phyloP scores from a whole-genome alignment of 2,329 filamentous ascomycete genomes.

The Paecilomyces dactylethromorphus region DNA sequence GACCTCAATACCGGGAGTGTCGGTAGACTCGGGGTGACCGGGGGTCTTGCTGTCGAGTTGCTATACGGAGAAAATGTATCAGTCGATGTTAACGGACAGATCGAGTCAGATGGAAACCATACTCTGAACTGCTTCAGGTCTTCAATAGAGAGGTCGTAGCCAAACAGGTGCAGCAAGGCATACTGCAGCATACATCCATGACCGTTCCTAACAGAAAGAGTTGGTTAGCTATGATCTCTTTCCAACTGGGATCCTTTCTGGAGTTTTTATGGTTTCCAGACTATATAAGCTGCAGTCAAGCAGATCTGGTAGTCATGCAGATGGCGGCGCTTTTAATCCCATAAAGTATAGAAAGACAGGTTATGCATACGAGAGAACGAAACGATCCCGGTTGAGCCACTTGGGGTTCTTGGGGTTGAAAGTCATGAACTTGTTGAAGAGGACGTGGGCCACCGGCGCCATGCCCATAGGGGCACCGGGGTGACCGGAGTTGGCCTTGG shows the following conservation, averaged over 20 bases:
- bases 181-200: conserved; percentile 99
- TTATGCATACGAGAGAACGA: conserved; percentile 88
- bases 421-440: conserved; percentile 98
- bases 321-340: neutral
- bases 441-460: conserved; percentile 91
- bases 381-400: conserved; percentile 96
- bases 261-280: neutral
- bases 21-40: conserved; percentile 92
- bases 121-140: conserved; percentile 96
- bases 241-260: neutral
- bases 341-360: neutral
- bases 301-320: neutral
- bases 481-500: conserved; percentile 93
- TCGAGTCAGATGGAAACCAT: conserved; percentile 36
- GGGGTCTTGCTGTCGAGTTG: conserved; percentile 77
- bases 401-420: conserved; percentile 99
- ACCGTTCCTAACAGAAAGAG: conserved; percentile 58
- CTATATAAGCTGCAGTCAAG: neutral
- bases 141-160: conserved; percentile 78
- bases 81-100: neutral
- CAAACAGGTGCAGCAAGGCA: conserved; percentile 93
- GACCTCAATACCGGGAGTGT: conserved; percentile 94
- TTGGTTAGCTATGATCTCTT: neutral
- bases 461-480: conserved; percentile 97
- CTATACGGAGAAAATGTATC: conserved; percentile 23